phyloP scores from a whole-genome alignment of 2,329 filamentous ascomycete species.

The Colletotrichum aenigma region DNA sequence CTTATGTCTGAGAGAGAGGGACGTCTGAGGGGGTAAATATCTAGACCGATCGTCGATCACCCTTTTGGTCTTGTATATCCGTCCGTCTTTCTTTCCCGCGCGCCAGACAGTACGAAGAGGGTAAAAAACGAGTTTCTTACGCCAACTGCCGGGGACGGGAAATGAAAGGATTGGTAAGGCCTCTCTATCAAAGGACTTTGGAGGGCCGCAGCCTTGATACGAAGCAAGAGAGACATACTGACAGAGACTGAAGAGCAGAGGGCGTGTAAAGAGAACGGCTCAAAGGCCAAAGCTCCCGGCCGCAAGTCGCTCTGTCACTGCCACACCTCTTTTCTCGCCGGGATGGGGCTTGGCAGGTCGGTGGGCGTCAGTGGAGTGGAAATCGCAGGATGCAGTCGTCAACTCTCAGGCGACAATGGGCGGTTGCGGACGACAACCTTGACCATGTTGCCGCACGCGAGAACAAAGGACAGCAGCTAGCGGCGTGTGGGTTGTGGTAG shows the following conservation, averaged over 20 bases:
- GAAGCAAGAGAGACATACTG: constrained; percentile 1
- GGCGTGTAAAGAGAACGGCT: neutral
- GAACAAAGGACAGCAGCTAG: constrained; percentile 17
- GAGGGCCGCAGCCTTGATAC: neutral
- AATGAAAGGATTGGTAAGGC: constrained; percentile 16
- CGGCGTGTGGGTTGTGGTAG: constrained; percentile 1
- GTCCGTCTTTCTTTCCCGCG: neutral
- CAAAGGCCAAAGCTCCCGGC: neutral
- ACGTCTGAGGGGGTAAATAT: neutral
- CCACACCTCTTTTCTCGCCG: neutral
- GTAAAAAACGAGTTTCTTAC: neutral
- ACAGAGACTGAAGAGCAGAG: neutral
- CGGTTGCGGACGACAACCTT: constrained; percentile 18
- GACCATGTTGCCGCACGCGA: constrained; percentile 11
- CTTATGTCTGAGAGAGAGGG: constrained; percentile 6
- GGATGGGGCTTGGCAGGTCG: neutral
- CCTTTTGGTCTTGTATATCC: neutral
- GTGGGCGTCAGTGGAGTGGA: neutral
- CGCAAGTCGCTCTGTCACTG: neutral
- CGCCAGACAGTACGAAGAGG: neutral
- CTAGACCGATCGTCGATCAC: neutral
- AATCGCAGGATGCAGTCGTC: constrained; percentile 5
- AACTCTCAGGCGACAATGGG: constrained; percentile 11
- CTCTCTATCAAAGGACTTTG: constrained; percentile 5
- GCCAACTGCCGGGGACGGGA: constrained; percentile 17